phyloP scores from a whole-genome alignment of 345 rosid species.

The Camelina hispida region DNA sequence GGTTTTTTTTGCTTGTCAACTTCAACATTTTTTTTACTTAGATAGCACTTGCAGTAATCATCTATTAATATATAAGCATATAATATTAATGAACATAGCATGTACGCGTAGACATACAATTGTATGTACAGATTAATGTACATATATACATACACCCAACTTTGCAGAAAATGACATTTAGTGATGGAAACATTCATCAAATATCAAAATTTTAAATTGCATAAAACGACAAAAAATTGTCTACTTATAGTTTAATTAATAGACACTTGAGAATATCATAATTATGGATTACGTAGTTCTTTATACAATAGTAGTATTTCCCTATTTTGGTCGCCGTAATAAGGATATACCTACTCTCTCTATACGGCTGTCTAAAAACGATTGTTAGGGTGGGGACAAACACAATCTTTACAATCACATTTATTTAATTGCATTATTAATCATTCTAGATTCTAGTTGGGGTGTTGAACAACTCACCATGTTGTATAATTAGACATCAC shows the following conservation, averaged over 20 bases:
- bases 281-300: constrained; percentile 19
- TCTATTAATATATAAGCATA: not conserved
- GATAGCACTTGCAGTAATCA: not conserved
- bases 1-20: not conserved
- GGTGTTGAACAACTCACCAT: constrained; percentile 55
- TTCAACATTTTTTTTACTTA: constrained; percentile 6
- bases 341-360: constrained; percentile 26
- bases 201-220: not conserved
- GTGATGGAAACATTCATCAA: constrained; percentile 33
- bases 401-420: constrained; percentile 48
- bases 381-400: constrained; percentile 46
- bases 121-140: constrained; percentile 30
- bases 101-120: constrained; percentile 37
- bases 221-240: constrained; percentile 36
- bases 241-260: constrained; percentile 24
- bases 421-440: constrained; percentile 22
- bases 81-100: not conserved
- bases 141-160: constrained; percentile 44
- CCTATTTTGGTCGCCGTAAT: constrained; percentile 40
- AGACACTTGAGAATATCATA: constrained; percentile 1
- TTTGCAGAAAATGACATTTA: constrained; percentile 32
- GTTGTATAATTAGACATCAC: constrained; percentile 25
- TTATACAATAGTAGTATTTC: constrained; percentile 14
- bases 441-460: constrained; percentile 35
- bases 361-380: constrained; percentile 36